A percentile compares a stretch with the other conserved stretches of the same genome.
Evolutionary conservation across 108 stramenopile genomes (phyloP).

Genomic region (Seminavis robusta): DNA sequence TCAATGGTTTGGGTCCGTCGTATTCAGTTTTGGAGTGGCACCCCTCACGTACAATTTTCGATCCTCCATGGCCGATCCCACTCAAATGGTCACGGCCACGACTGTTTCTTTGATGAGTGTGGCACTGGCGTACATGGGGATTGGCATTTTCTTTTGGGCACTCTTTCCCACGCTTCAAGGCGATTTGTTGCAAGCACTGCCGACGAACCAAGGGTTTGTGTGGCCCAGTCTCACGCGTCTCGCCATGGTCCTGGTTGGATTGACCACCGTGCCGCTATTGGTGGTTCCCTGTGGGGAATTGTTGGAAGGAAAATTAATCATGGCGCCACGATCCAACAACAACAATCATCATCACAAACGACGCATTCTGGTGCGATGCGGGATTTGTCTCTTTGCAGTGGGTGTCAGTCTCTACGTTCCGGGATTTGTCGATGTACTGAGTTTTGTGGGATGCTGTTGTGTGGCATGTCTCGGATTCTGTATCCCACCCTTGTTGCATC

Average conservation of each 20-base stretch:
- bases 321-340: too few relatives aligned
- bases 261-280: slow-evolving; percentile 64
- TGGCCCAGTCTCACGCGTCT: slow-evolving; percentile 52
- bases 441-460: slow-evolving; percentile 74
- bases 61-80: slow-evolving; percentile 74
- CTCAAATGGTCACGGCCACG: slow-evolving; percentile 35
- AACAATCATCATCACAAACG: too few relatives aligned
- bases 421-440: slow-evolving; percentile 64
- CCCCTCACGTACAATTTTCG: slow-evolving; percentile 59
- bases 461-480: slow-evolving; percentile 57
- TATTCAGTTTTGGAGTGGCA: slow-evolving; percentile 58
- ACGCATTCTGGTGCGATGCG: slow-evolving; percentile 38
- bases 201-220: slow-evolving; percentile 30
- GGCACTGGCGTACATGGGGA: slow-evolving; percentile 43
- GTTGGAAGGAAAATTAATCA: slow-evolving; percentile 65
- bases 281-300: slow-evolving; percentile 76
- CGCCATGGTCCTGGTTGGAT: slow-evolving; percentile 46
- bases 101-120: slow-evolving; percentile 47
- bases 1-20: slow-evolving; percentile 74
- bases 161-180: slow-evolving; percentile 60
- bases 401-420: too few relatives aligned
- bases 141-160: slow-evolving; percentile 51
- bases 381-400: slow-evolving; percentile 22
- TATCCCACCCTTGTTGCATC: background rate
- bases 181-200: slow-evolving; percentile 70